Evolutionary conservation across 1,284 basidiomycete species (phyloP).

Genomic region (Peniophora sp.): DNA sequence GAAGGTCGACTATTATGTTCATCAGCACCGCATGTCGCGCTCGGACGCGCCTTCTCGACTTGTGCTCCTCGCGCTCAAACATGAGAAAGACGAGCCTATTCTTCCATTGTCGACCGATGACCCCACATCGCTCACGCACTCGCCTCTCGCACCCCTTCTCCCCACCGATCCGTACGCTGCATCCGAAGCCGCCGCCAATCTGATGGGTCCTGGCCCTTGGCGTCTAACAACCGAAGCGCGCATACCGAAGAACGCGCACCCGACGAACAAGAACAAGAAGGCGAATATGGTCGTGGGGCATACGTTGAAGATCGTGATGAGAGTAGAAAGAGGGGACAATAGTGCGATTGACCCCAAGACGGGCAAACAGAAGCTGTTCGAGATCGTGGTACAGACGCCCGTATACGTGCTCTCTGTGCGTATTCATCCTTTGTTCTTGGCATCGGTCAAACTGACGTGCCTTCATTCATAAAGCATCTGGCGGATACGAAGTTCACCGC

Average conservation of each 20-base stretch:
- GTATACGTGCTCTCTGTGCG: slow-evolving; percentile 75
- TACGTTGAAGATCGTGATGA: slow-evolving; percentile 74
- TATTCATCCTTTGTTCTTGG: slow-evolving; percentile 13
- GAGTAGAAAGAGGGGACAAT: slow-evolving; percentile 80
- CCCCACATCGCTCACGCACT: slow-evolving; percentile 43
- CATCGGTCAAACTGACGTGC: neutral
- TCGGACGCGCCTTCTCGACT: slow-evolving; percentile 67
- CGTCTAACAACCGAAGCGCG: slow-evolving; percentile 47
- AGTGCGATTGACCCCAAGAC: slow-evolving; percentile 54
- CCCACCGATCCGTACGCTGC: slow-evolving; percentile 32
- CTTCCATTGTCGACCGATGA: slow-evolving; percentile 62
- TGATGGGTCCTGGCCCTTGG: slow-evolving; percentile 76
- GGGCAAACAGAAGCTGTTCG: slow-evolving; percentile 74
- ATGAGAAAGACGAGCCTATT: slow-evolving; percentile 45
- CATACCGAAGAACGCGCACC: slow-evolving; percentile 56
- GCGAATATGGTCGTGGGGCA: slow-evolving; percentile 81
- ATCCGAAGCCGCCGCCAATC: slow-evolving; percentile 46
- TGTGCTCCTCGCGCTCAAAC: slow-evolving; percentile 62
- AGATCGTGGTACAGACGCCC: slow-evolving; percentile 85
- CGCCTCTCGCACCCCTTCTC: slow-evolving; percentile 41
- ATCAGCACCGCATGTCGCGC: slow-evolving; percentile 64
- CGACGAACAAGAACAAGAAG: slow-evolving; percentile 77
- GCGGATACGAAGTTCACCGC: slow-evolving; percentile 74
- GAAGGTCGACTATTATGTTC: slow-evolving; percentile 72
- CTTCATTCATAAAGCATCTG: slow-evolving; percentile 44